These are phyloP conservation scores for Cercospora zeina DNA, from an alignment of 2,329 filamentous ascomycete species.

Conservation along the genomic window DNA sequence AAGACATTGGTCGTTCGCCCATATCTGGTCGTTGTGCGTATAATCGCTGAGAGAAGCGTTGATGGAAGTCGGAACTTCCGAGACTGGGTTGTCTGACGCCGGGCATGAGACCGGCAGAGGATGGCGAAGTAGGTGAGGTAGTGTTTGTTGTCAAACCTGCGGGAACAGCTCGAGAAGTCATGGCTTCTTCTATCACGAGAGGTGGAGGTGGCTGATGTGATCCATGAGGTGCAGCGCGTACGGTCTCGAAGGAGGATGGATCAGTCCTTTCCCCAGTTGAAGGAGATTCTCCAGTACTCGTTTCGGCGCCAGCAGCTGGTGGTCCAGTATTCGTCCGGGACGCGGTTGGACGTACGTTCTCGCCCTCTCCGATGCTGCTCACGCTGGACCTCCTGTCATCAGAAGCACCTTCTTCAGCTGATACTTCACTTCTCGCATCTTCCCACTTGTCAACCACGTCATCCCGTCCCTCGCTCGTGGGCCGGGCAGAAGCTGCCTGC, in stretches of 20 bases:
- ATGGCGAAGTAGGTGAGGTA: neutral
- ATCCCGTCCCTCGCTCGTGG: neutral
- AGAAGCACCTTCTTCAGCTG: slow-evolving; percentile 27
- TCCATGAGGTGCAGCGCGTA: neutral
- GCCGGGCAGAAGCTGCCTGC: slow-evolving; percentile 1
- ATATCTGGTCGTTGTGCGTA: slow-evolving; percentile 22
- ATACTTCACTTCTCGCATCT: slow-evolving; percentile 30
- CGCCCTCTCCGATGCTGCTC: slow-evolving; percentile 31
- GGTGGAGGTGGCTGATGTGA: neutral
- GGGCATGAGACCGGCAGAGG: slow-evolving; percentile 11
- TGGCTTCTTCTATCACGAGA: slow-evolving; percentile 14
- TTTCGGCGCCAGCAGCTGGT: neutral
- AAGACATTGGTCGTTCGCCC: slow-evolving; percentile 36
- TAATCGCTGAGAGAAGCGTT: slow-evolving; percentile 28
- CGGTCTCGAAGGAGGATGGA: slow-evolving; percentile 2
- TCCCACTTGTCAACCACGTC: slow-evolving; percentile 16
- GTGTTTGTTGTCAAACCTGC: slow-evolving; percentile 15
- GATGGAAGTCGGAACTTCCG: slow-evolving; percentile 13
- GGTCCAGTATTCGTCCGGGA: neutral
- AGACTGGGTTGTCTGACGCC: slow-evolving; percentile 2
- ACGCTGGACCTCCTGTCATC: slow-evolving; percentile 31
- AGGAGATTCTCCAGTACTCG: neutral
- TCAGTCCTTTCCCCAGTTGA: neutral
- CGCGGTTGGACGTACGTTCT: neutral
- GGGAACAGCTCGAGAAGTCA: slow-evolving; percentile 25